These are phyloP conservation scores for Suillus tomentosus DNA, from an alignment of 768 basidiomycete species.

Conservation along the genomic window DNA sequence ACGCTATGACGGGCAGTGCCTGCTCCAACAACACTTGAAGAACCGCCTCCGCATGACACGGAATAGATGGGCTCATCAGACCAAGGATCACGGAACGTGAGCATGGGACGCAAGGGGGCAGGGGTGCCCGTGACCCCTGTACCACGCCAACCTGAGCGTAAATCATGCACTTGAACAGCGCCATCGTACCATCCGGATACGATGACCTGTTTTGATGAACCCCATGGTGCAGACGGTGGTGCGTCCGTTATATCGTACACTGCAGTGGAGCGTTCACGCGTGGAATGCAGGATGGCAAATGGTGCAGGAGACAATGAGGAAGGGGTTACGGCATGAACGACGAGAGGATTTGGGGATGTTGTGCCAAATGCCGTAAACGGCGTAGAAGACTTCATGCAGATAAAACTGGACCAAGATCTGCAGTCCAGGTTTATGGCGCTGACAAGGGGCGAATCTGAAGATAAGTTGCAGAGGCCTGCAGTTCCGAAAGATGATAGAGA, in stretches of 20 bases:
- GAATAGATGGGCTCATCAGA: constrained; percentile 74
- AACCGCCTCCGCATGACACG: constrained; percentile 74
- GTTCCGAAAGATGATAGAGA: constrained; percentile 60
- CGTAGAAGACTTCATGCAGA: constrained; percentile 50
- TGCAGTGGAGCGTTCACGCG: constrained; percentile 45
- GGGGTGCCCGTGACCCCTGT: constrained; percentile 23
- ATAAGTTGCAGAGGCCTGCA: constrained; percentile 41
- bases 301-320: constrained; percentile 50
- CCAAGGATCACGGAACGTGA: constrained; percentile 68
- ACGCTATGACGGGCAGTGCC: constrained; percentile 78
- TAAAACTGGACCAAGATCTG: constrained; percentile 65
- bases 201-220: constrained; percentile 68
- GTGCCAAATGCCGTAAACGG: constrained; percentile 73
- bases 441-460: constrained; percentile 20
- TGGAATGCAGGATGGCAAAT: constrained; percentile 47
- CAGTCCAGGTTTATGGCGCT: constrained; percentile 45
- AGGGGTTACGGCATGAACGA: constrained; percentile 54
- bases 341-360: constrained; percentile 53
- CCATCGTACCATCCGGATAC: constrained; percentile 87
- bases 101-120: constrained; percentile 53
- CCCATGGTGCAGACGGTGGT: constrained; percentile 66
- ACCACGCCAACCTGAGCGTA: constrained; percentile 44
- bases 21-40: constrained; percentile 65
- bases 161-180: constrained; percentile 69
- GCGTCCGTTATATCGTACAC: constrained; percentile 72